Percentiles rank a stretch among this genome's conserved stretches.
These are phyloP conservation scores for Bromus sterilis DNA, from an alignment of 176 grass and related monocot genomes.

Conservation along the genomic window DNA sequence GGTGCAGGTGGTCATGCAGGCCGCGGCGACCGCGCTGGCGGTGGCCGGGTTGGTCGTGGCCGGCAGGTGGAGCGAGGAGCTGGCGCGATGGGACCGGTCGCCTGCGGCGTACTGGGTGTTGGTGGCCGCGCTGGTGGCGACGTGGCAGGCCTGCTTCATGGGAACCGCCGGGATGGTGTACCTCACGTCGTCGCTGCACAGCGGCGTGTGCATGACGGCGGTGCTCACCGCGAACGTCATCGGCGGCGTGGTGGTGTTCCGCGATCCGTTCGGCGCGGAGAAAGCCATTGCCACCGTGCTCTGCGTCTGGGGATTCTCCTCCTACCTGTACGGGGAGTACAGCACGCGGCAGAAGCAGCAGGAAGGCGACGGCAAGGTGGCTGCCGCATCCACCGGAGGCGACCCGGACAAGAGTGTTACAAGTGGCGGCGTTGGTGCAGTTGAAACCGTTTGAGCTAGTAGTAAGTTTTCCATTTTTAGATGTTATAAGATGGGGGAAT, in stretches of 20 bases:
- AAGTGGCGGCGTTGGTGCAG: background rate
- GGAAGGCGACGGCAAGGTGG: slow-evolving; percentile 36
- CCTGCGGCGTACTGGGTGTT: slow-evolving; percentile 51
- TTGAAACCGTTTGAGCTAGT: slow-evolving; percentile 30
- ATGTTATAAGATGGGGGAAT: too few species aligned
- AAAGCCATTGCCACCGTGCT: slow-evolving; percentile 68
- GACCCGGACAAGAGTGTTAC: slow-evolving; percentile 13
- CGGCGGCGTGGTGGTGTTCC: slow-evolving; percentile 62
- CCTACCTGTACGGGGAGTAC: slow-evolving; percentile 77
- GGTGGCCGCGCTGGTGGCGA: slow-evolving; percentile 42
- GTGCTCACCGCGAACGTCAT: slow-evolving; percentile 77
- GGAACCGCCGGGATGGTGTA: slow-evolving; percentile 87
- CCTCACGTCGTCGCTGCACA: slow-evolving; percentile 82
- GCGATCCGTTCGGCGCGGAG: slow-evolving; percentile 59
- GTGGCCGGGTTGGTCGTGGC: slow-evolving; percentile 36
- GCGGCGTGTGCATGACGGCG: slow-evolving; percentile 92
- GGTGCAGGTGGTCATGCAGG: slow-evolving; percentile 89
- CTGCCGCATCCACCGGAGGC: slow-evolving; percentile 15
- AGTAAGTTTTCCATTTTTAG: background rate
- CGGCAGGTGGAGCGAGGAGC: slow-evolving; percentile 26
- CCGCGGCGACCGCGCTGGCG: slow-evolving; percentile 70
- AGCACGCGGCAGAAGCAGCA: slow-evolving; percentile 27
- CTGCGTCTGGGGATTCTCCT: slow-evolving; percentile 88
- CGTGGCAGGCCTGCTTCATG: slow-evolving; percentile 96
- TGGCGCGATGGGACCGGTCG: slow-evolving; percentile 51